Percentiles rank a stretch among this genome's conserved stretches.
These are phyloP conservation scores for Termitomyces sp. DNA, from an alignment of 768 basidiomycete genomes.

Conservation along the genomic window DNA sequence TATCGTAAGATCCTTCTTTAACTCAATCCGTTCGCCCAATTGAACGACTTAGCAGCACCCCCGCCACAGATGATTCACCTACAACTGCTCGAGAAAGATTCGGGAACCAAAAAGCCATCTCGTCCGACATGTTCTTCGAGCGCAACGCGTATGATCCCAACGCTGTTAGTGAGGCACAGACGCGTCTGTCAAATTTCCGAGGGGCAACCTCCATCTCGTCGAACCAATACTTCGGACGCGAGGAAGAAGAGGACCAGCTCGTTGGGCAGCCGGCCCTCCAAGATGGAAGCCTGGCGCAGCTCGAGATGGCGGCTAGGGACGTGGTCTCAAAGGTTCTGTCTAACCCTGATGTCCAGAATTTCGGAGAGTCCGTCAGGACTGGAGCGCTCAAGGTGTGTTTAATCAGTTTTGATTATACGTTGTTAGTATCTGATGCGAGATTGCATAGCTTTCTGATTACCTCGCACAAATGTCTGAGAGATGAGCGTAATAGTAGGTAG, in stretches of 20 bases:
- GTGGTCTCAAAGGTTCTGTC: constrained; percentile 67
- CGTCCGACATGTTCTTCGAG: constrained; percentile 97
- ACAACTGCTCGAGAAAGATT: constrained; percentile 89
- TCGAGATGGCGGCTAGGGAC: constrained; percentile 67
- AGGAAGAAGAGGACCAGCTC: constrained; percentile 64
- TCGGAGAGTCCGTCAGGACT: constrained; percentile 69
- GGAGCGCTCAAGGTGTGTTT: constrained; percentile 73
- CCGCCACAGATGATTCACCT: constrained; percentile 51
- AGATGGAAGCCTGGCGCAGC: constrained; percentile 53
- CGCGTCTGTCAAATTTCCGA: constrained; percentile 77
- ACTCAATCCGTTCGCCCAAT: background rate
- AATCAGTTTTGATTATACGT: background rate
- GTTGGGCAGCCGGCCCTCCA: constrained; percentile 24
- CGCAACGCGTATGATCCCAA: constrained; percentile 81
- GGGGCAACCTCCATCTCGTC: constrained; percentile 94
- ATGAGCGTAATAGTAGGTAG: constrained; percentile 12
- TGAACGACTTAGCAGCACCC: constrained; percentile 13
- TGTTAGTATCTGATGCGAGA: background rate
- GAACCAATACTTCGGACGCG: constrained; percentile 92
- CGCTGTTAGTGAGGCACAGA: constrained; percentile 69
- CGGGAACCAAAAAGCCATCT: constrained; percentile 90
- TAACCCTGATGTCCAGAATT: constrained; percentile 85
- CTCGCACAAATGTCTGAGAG: constrained; percentile 63
- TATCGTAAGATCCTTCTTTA: constrained; percentile 2
- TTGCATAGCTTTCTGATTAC: constrained; percentile 53